phyloP scores from a whole-genome alignment of 2,329 filamentous ascomycete genomes.

The Rhynchosporium graminicola region DNA sequence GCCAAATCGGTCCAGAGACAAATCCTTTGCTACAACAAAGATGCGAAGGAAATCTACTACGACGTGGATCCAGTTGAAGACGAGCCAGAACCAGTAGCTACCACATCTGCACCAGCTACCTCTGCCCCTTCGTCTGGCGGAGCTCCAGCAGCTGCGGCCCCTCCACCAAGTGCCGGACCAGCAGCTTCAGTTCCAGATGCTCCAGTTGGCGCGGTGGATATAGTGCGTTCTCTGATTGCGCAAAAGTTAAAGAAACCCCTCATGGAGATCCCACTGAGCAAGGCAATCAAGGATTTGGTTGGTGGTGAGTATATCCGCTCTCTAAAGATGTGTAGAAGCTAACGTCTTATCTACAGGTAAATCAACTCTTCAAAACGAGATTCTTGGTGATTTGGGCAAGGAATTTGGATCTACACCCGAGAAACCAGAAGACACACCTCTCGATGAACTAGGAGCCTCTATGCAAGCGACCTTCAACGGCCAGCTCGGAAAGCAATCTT shows the following conservation, averaged over 20 bases:
- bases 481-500: conserved; percentile 94
- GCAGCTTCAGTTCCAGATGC: conserved; percentile 83
- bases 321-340: conserved; percentile 5
- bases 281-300: conserved; percentile 98
- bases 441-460: conserved; percentile 90
- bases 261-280: conserved; percentile 84
- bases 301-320: conserved; percentile 65
- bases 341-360: conserved; percentile 64
- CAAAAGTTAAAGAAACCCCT: conserved; percentile 98
- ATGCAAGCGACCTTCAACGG: conserved; percentile 99
- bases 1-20: conserved; percentile 95
- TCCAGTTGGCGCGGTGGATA: conserved; percentile 85
- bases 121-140: conserved; percentile 53
- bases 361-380: conserved; percentile 98
- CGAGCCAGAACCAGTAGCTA: conserved; percentile 67
- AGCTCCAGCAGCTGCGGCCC: conserved; percentile 51
- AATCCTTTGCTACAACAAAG: conserved; percentile 99
- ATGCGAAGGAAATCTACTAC: conserved; percentile 99
- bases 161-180: conserved; percentile 76
- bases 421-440: conserved; percentile 94
- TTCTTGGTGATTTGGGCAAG: conserved; percentile 94
- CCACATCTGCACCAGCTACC: conserved; percentile 45
- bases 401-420: conserved; percentile 98
- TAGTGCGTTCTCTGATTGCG: conserved; percentile 84
- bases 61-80: conserved; percentile 95